Conservation (phyloP, 805 yeast genomes). For the Cyberlindnera japonica region DNA sequence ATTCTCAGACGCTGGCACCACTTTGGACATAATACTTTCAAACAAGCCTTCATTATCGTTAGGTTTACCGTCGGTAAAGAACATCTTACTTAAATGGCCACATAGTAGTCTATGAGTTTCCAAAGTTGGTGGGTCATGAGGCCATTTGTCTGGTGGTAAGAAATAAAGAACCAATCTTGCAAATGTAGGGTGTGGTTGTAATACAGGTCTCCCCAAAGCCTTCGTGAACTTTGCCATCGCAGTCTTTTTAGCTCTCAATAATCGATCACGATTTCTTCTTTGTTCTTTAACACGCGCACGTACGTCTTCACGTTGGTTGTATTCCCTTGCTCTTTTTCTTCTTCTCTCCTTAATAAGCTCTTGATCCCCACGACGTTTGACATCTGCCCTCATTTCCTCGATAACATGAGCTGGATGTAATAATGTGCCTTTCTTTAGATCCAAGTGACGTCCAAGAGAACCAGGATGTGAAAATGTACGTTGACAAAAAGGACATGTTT, state of each 20-base stretch:
- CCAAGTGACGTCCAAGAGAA: conserved; percentile 57
- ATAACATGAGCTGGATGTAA: conserved; percentile 49
- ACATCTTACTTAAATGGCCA: conserved; percentile 24
- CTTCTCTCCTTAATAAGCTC: conserved; percentile 39
- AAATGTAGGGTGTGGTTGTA: conserved; percentile 45
- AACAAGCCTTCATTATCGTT: conserved; percentile 13
- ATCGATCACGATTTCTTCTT: conserved; percentile 41
- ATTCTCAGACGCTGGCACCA: conserved; percentile 43
- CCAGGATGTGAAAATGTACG: conserved; percentile 54
- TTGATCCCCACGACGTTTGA: conserved; percentile 48
- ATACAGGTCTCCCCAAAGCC: conserved; percentile 34
- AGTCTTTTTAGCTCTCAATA: conserved; percentile 37
- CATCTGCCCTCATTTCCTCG: conserved; percentile 42
- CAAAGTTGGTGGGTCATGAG: conserved; percentile 48
- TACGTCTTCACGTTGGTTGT: conserved; percentile 46
- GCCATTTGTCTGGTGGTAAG: conserved; percentile 45
- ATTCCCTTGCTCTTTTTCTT: conserved; percentile 37
- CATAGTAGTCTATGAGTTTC: conserved; percentile 39
- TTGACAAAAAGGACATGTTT: conserved; percentile 48
- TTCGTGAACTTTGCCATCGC: conserved; percentile 35
- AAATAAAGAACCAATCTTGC: conserved; percentile 47
- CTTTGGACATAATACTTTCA: conserved; percentile 34
- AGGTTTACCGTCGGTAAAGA: conserved; percentile 14
- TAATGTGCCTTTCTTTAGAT: conserved; percentile 49
- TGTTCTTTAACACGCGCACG: conserved; percentile 42